These are phyloP conservation scores for Ophiocordyceps camponoti-floridani DNA, from an alignment of 2,329 filamentous ascomycete species.

Conservation along the genomic window DNA sequence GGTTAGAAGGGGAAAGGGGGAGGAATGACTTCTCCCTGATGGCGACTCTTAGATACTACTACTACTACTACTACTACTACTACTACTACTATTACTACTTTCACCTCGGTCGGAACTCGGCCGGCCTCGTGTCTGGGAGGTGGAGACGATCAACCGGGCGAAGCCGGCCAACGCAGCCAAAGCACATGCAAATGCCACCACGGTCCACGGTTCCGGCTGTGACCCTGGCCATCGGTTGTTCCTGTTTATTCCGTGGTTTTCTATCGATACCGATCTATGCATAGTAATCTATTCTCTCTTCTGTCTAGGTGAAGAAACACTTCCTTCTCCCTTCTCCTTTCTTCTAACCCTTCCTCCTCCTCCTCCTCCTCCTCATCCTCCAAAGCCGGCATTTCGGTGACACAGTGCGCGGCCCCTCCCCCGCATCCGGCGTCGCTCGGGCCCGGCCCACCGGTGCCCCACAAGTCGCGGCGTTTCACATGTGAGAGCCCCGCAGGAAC, in stretches of 20 bases:
- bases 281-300: background rate
- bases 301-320: too few relatives aligned
- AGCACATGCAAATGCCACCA: background rate
- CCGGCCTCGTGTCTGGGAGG: background rate
- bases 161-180: background rate
- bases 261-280: too few relatives aligned
- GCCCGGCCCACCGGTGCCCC: background rate
- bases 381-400: background rate
- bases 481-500: background rate
- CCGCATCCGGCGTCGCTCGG: background rate
- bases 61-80: background rate
- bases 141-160: background rate
- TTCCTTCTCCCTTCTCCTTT: background rate
- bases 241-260: background rate
- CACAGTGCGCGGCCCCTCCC: background rate
- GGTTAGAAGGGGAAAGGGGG: background rate
- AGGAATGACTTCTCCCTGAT: background rate
- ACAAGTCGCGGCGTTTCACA: background rate
- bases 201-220: background rate
- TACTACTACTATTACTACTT: background rate
- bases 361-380: background rate
- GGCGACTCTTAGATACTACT: too few relatives aligned
- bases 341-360: background rate
- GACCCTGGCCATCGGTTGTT: background rate
- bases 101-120: slow-evolving; percentile 1